Base-by-base conservation (phyloP, 2,329 filamentous ascomycete species). In the Venturia carpophila region DNA sequence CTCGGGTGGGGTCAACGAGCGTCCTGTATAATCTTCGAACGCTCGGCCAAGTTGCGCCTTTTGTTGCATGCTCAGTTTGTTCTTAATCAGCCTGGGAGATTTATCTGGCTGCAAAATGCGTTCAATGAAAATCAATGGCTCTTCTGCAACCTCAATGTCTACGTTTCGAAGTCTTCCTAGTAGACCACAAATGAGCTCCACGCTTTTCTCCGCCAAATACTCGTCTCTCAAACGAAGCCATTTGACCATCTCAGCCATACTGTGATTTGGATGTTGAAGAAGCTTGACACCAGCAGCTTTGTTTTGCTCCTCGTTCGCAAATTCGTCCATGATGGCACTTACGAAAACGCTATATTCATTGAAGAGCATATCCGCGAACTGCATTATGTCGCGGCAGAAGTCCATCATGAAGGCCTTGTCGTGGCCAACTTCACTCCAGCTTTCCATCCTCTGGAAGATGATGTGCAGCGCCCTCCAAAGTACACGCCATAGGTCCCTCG, bases 381-480 rank as follows among this genome's bases (percentile, higher is more conserved):
- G 91, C 85, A 99, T 99, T 17, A 90, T 90, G 72, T 96, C 91
- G 69, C 94, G 87, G 73, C 92, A 97, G 71, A 97, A 97, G 66
- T 96, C 87, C 71, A 92, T 88, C 90, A 99, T 92, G 64, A 85
- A 80, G 24, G 80, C 77, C 73, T 91, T 94, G 62, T 93, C 87
- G 66, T 90, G 85, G 4, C 83, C 83, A 17, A 84, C 79, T 58
- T 77, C 76, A 68, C 91, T 91, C 94, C 94, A 99, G 13, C 79
- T 79, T 72, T 96, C 92, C 3, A 92, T 95, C 67, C 88, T 86
- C 52, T 86, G 81, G 71, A 97, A 97, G 19, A 93, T 90, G 65
- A 88, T 87, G 52, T 87, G 88, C 55, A 97, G 81, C 58, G 87
- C 87, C 65, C 84, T 83, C 95, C 95, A 99, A 69, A 92, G 84